Evolutionary conservation across 2,329 filamentous ascomycete genomes (phyloP), one percentile per base, ranked within the genome.

Genomic region (Hypocreales sp.): DNA sequence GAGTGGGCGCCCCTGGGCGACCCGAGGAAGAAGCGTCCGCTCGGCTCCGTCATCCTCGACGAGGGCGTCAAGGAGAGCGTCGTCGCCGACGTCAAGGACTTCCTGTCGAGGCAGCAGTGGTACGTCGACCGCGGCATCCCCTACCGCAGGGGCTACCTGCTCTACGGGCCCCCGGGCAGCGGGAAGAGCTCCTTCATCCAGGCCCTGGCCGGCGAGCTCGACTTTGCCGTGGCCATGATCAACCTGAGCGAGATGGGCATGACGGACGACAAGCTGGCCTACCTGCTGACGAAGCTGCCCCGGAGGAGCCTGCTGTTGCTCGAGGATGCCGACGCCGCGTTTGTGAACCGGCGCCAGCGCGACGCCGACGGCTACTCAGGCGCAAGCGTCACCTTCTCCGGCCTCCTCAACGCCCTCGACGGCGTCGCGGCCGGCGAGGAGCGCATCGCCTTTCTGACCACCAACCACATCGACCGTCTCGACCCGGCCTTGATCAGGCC

Each of bases 171-270:
- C 4, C 86, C 86, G 0, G 86, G 86, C 0, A 92, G 79, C 22
- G 92, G 83, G 20, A 95, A 92, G 59, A 94, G 79, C 34, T 92
- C 83, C 0, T 95, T 98, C 41, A 94, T 98, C 35, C 84, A 94
- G 51, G 86, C 90, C 1, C 58, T 98, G 22, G 90, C 90, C 1
- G 87, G 84, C n/a, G 76, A 90, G 44, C 55, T 94, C 31, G 82
- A 93, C 47, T 93, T 87, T 50, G 81, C 81, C 41, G 90, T 94
- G 40, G 84, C 86, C 28, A 86, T 93, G 56, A 64, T 94, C 38
- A 93, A 93, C 41, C 67, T 94, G 17, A 90, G 80, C 51, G 82
- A 93, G 56, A 68, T 82, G 29, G 86, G 86, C 11, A 67, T 94
- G 46, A 92, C 83, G 3, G 87, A 94, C 41, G 82, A 93, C 46